Evolutionary conservation across 306 rosid genomes (phyloP).

Genomic region (Parietaria judaica): DNA sequence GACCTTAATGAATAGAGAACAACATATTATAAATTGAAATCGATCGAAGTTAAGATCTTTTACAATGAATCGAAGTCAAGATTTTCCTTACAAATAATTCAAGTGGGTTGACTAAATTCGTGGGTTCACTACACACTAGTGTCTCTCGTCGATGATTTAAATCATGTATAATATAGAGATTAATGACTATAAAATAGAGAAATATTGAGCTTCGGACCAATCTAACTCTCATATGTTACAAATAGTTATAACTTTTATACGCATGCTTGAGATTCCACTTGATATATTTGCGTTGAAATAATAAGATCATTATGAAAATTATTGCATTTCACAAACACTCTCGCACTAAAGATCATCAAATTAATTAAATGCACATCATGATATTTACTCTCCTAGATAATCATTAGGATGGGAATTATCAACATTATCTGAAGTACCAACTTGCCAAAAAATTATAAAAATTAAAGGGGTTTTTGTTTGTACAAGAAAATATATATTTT

Average conservation of each 20-base stretch:
- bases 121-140: too few relatives aligned
- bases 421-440: slow-evolving; percentile 30
- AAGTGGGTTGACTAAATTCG: background rate
- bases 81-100: background rate
- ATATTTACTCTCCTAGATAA: slow-evolving; percentile 15
- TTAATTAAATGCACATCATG: slow-evolving; percentile 4
- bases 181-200: too few relatives aligned
- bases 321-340: background rate
- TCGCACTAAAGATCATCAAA: slow-evolving; percentile 7
- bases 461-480: background rate
- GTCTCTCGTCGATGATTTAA: background rate
- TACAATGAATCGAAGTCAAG: too few relatives aligned
- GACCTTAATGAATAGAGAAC: too few relatives aligned
- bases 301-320: slow-evolving; percentile 7
- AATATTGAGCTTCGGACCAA: too few relatives aligned
- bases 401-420: slow-evolving; percentile 17
- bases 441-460: slow-evolving; percentile 17
- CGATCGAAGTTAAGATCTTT: too few relatives aligned
- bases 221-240: too few relatives aligned
- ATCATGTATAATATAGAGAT: background rate
- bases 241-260: background rate
- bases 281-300: slow-evolving; percentile 3
- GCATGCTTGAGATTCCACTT: slow-evolving; percentile 15
- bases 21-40: too few relatives aligned
- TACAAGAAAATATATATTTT: background rate